phyloP scores from a whole-genome alignment of 306 rosid species.

The Prunus mume region DNA sequence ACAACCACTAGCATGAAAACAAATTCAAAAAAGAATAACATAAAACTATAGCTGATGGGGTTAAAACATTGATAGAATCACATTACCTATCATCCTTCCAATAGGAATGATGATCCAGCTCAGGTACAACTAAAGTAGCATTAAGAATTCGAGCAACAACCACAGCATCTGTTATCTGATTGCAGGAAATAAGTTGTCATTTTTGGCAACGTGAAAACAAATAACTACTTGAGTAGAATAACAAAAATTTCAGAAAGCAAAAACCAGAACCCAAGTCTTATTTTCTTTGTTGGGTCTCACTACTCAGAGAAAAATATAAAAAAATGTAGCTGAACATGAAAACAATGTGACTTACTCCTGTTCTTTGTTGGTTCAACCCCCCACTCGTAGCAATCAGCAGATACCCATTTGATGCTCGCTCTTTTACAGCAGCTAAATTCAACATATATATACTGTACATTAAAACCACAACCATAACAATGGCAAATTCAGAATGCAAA shows the following conservation, averaged over 20 bases:
- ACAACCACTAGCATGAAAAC: background rate
- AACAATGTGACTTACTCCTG: conserved; percentile 66
- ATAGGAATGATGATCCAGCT: conserved; percentile 88
- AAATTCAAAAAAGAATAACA: background rate
- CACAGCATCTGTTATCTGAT: conserved; percentile 97
- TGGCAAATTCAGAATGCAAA: background rate
- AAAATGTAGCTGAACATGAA: conserved; percentile 14
- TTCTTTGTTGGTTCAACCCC: conserved; percentile 95
- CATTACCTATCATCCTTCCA: conserved; percentile 94
- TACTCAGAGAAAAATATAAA: background rate
- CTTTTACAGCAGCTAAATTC: conserved; percentile 59
- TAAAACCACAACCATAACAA: background rate
- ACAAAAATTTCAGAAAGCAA: background rate
- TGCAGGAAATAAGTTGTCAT: conserved; percentile 28
- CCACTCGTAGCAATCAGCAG: conserved; percentile 97
- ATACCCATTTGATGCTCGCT: conserved; percentile 76
- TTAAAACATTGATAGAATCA: background rate
- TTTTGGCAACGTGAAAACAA: conserved; percentile 14
- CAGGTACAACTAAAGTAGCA: conserved; percentile 93
- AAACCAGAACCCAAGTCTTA: background rate
- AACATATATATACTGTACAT: background rate
- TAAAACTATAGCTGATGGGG: background rate
- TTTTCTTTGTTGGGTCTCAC: conserved; percentile 1
- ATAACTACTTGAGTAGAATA: background rate
- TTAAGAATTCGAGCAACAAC: conserved; percentile 93